phyloP scores from a whole-genome alignment of 169 alveolate genomes.

The Plasmodium ovale region DNA sequence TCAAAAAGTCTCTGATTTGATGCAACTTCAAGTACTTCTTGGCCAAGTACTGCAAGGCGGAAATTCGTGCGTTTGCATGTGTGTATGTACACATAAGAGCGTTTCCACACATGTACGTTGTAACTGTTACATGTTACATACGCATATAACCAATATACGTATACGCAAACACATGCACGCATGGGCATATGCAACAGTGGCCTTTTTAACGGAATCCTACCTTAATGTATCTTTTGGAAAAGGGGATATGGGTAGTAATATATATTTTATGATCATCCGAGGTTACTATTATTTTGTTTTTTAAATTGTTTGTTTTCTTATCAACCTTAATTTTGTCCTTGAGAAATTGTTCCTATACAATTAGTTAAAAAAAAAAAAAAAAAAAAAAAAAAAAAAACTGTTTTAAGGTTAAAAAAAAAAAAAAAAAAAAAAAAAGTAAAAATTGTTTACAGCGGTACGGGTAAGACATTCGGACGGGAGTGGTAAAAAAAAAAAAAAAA shows the following conservation, averaged over 20 bases:
- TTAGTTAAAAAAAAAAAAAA: too few relatives aligned
- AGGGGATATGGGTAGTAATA: conserved; percentile 95
- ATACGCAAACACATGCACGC: too few relatives aligned
- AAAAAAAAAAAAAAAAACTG: neutral
- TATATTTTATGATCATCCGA: conserved; percentile 93
- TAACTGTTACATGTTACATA: neutral
- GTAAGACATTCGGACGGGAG: too few relatives aligned
- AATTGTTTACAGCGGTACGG: too few relatives aligned
- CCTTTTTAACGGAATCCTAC: conserved; percentile 62
- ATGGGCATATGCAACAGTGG: neutral
- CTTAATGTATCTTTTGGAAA: conserved; percentile 97
- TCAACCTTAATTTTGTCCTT: conserved; percentile 95
- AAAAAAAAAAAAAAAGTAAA: too few relatives aligned
- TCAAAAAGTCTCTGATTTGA: conserved; percentile 97
- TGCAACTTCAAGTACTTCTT: conserved; percentile 98
- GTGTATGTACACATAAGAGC: too few relatives aligned
- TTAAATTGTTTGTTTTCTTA: conserved; percentile 97
- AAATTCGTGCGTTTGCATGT: neutral
- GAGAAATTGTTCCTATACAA: conserved; percentile 95
- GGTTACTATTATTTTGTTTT: conserved; percentile 91
- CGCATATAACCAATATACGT: neutral
- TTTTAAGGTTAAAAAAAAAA: too few relatives aligned
- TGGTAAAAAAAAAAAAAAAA: neutral
- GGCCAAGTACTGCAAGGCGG: conserved; percentile 93
- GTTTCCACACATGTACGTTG: too few relatives aligned